These are phyloP conservation scores for Neoboletus brunneissimus DNA, from an alignment of 768 basidiomycete genomes.

Conservation along the genomic window DNA sequence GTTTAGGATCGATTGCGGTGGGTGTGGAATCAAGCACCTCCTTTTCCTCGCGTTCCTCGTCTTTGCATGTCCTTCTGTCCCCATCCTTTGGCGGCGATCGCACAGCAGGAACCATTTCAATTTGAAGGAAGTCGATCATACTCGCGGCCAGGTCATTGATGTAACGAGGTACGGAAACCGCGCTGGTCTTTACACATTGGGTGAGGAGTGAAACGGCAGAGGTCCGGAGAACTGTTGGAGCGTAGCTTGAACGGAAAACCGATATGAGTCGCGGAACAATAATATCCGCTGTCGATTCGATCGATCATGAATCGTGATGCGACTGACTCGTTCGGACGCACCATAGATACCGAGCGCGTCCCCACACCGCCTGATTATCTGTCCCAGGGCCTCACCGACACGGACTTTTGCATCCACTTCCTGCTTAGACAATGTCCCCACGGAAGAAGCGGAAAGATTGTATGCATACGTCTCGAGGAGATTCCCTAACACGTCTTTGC, in stretches of 20 bases:
- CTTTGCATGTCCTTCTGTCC: slow-evolving; percentile 4
- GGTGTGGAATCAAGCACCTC: slow-evolving; percentile 53
- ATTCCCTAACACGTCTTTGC: slow-evolving; percentile 60
- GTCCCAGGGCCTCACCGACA: slow-evolving; percentile 81
- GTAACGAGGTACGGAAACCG: slow-evolving; percentile 63
- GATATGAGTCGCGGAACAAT: slow-evolving; percentile 71
- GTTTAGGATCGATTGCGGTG: slow-evolving; percentile 53
- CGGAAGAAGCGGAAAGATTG: slow-evolving; percentile 42
- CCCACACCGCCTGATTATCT: slow-evolving; percentile 73
- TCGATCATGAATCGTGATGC: background rate
- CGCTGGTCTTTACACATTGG: slow-evolving; percentile 63
- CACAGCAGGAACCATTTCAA: slow-evolving; percentile 45
- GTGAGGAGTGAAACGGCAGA: slow-evolving; percentile 71
- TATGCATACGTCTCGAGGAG: slow-evolving; percentile 68
- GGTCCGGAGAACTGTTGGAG: slow-evolving; percentile 72
- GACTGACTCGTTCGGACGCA: slow-evolving; percentile 33
- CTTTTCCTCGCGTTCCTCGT: slow-evolving; percentile 7
- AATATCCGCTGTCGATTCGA: slow-evolving; percentile 50
- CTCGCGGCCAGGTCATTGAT: slow-evolving; percentile 56
- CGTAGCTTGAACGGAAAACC: slow-evolving; percentile 52
- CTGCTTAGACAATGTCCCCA: slow-evolving; percentile 42
- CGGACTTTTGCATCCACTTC: slow-evolving; percentile 75
- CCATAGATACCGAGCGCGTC: slow-evolving; percentile 66
- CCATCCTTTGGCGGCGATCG: slow-evolving; percentile 17
- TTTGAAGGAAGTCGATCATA: slow-evolving; percentile 75